These are phyloP conservation scores for Omphalotus guepiniiformis DNA, from an alignment of 768 basidiomycete genomes.

Conservation along the genomic window DNA sequence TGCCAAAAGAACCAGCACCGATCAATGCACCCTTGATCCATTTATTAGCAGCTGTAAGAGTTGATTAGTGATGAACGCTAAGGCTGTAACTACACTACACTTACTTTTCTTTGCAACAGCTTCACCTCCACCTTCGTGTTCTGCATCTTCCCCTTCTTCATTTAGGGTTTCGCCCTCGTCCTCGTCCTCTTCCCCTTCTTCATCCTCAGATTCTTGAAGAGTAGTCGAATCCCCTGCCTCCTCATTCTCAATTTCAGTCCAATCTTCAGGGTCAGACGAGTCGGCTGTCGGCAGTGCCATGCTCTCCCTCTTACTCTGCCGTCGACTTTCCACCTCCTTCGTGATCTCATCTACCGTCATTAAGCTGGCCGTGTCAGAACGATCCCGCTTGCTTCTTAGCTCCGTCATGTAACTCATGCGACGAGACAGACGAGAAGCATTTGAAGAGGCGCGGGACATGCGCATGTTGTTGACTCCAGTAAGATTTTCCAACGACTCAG, in stretches of 20 bases:
- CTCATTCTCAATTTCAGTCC: constrained; percentile 65
- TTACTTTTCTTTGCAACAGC: constrained; percentile 53
- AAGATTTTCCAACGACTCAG: constrained; percentile 69
- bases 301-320: constrained; percentile 60
- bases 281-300: constrained; percentile 29
- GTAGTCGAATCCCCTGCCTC: constrained; percentile 33
- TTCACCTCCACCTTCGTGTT: constrained; percentile 46
- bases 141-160: constrained; percentile 38
- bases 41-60: constrained; percentile 56
- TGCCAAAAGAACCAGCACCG: constrained; percentile 91
- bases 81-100: constrained; percentile 11
- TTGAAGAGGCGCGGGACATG: constrained; percentile 42
- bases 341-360: constrained; percentile 98
- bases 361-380: constrained; percentile 84
- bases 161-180: constrained; percentile 42
- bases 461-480: constrained; percentile 30
- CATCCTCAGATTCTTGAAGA: constrained; percentile 34
- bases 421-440: constrained; percentile 47
- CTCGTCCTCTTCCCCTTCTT: constrained; percentile 44
- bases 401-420: constrained; percentile 83
- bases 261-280: constrained; percentile 56
- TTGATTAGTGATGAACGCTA: background rate
- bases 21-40: constrained; percentile 98
- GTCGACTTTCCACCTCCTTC: constrained; percentile 80
- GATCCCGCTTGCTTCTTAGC: constrained; percentile 75